Base-by-base conservation (phyloP, 805 yeast genomes). In the Ogataea populi-albae region DNA sequence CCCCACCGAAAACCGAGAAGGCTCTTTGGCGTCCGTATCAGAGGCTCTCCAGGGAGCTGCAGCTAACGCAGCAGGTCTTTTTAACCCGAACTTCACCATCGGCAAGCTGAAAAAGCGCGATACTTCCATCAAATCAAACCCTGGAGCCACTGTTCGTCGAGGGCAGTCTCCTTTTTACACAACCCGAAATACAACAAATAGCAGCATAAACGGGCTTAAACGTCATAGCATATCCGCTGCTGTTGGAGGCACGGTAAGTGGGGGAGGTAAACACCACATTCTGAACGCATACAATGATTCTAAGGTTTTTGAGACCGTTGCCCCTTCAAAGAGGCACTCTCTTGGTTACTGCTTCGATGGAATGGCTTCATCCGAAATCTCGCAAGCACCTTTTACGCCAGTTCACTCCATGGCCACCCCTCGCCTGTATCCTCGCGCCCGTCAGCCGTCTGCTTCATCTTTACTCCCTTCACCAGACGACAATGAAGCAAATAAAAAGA, bases 241-340 rank as follows among this genome's bases (percentile, higher is more conserved):
- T 12, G 34, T 34, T 4, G 37, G 34, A 4, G 40, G 39, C 5
- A 34, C 30, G 11, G 23, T 19, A 3, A 36, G 15, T 2, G 10
- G 20, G 4, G 32, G 32, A 6, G 40, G 35, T 5, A 26, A 35
- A 23, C 27, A 46, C 26, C 46, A 44, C 32, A 30, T 47, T 28
- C 15, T 55, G 17, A 50, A 52, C 16, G 45, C 59, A 6, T 57
- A 57, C 36, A 49, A 55, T 32, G 64, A 59, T 14, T 34, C 48
- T 2, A 49, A 45, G 23, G 62, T 54, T 3, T 38, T 54, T 19
- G 60, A 57, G 23, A 59, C 60, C 0, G 46, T 47, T 6, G 45
- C 43, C 6, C 59, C 57, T 4, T 24, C 36, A 7, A 39, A 39
- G 20, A 24, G 49, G 5, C 47, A 37, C 16, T 33, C 30, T 16